Conservation (phyloP, 192 early-diverging fungal species). For the Coemansia sp. region DNA sequence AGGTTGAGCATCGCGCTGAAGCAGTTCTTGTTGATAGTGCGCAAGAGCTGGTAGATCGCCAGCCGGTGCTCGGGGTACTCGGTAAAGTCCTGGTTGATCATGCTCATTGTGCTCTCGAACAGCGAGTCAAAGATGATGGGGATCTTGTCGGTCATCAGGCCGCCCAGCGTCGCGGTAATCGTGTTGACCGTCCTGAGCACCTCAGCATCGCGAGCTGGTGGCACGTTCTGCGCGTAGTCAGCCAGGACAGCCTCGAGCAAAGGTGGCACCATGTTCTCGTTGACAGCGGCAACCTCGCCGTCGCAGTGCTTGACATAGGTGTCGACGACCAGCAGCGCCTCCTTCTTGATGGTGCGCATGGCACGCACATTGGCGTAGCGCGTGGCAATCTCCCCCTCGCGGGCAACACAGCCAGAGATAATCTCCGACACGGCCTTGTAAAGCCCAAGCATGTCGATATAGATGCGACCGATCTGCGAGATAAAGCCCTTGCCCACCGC, state of each 20-base stretch:
- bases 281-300: slow-evolving; percentile 81
- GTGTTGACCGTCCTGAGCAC: slow-evolving; percentile 92
- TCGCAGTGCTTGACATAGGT: slow-evolving; percentile 84
- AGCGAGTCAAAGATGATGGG: slow-evolving; percentile 87
- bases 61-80: slow-evolving; percentile 97
- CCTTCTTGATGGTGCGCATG: slow-evolving; percentile 96
- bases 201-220: slow-evolving; percentile 92
- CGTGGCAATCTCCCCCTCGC: slow-evolving; percentile 85
- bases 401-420: slow-evolving; percentile 78
- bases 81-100: slow-evolving; percentile 99
- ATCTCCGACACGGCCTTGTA: slow-evolving; percentile 88
- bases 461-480: slow-evolving; percentile 87
- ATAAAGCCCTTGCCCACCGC: slow-evolving; percentile 89
- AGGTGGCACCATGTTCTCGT: slow-evolving; percentile 85
- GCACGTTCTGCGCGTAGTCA: slow-evolving; percentile 88
- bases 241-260: slow-evolving; percentile 87
- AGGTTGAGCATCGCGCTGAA: slow-evolving; percentile 91
- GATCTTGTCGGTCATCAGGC: slow-evolving; percentile 81
- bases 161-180: slow-evolving; percentile 79
- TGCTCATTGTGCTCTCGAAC: slow-evolving; percentile 96
- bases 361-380: slow-evolving; percentile 88
- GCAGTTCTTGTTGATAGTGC: slow-evolving; percentile 89
- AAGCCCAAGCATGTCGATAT: slow-evolving; percentile 86
- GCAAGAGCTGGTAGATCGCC: slow-evolving; percentile 92
- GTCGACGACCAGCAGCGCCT: slow-evolving; percentile 91